These are phyloP conservation scores for Mucor irregularis DNA, from an alignment of 371 early-diverging fungal genomes.

Conservation along the genomic window DNA sequence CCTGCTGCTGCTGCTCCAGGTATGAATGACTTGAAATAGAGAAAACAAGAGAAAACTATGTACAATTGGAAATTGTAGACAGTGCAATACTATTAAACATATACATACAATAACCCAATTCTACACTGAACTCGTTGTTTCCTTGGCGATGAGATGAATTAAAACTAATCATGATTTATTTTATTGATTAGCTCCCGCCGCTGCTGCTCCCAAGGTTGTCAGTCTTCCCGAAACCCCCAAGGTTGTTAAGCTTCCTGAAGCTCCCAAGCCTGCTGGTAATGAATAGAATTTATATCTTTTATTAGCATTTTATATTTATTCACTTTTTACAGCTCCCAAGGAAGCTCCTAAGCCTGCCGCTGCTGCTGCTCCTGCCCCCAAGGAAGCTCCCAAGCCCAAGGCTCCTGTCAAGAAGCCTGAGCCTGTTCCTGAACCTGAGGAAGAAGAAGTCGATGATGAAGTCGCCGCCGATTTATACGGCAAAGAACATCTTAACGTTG, in stretches of 20 bases:
- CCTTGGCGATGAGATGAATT: too few relatives aligned
- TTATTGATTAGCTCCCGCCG: neutral
- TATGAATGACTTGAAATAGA: too few relatives aligned
- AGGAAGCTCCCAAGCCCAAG: neutral
- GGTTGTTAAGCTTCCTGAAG: constrained; percentile 17
- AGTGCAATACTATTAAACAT: too few relatives aligned
- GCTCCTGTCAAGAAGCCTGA: constrained; percentile 2
- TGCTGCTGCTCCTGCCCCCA: constrained; percentile 4
- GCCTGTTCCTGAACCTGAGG: constrained; percentile 29
- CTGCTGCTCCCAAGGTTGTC: constrained; percentile 29
- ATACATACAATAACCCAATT: too few relatives aligned
- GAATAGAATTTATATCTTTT: too few relatives aligned
- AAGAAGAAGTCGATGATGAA: constrained; percentile 57
- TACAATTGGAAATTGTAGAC: too few relatives aligned
- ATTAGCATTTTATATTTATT: too few relatives aligned
- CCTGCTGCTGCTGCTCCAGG: constrained; percentile 16
- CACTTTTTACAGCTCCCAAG: constrained; percentile 9
- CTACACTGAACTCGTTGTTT: too few relatives aligned
- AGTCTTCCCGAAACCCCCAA: constrained; percentile 30
- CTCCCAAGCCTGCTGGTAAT: constrained; percentile 16
- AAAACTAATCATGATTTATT: too few relatives aligned
- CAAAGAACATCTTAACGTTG: constrained; percentile 94
- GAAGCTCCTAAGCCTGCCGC: neutral
- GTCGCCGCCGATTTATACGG: constrained; percentile 69
- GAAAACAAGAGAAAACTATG: neutral